Conservation (phyloP, 2,329 filamentous ascomycete species). For the Penicillium brasilianum region DNA sequence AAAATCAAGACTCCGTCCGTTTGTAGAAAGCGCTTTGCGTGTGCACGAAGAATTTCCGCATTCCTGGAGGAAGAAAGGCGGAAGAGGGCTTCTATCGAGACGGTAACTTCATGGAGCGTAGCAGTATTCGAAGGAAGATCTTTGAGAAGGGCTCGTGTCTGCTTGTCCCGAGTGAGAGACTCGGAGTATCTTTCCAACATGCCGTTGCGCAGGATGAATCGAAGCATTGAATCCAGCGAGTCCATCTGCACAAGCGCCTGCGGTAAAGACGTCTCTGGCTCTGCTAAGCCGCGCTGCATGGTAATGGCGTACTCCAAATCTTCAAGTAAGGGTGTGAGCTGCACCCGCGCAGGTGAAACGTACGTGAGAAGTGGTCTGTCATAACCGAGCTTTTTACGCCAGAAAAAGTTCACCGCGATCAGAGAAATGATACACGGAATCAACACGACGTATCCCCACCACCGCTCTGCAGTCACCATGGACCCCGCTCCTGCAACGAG, state of each 20-base stretch:
- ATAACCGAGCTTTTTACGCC: constrained; percentile 56
- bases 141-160: constrained; percentile 13
- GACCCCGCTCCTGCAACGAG: constrained; percentile 57
- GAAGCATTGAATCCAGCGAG: constrained; percentile 30
- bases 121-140: neutral
- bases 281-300: constrained; percentile 26
- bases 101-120: constrained; percentile 16
- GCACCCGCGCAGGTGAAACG: constrained; percentile 12
- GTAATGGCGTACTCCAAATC: constrained; percentile 36
- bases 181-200: constrained; percentile 38
- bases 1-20: constrained; percentile 24
- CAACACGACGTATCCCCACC: constrained; percentile 60
- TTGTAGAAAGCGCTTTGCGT: constrained; percentile 23
- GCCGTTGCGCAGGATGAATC: constrained; percentile 32
- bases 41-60: constrained; percentile 7
- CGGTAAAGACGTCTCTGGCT: constrained; percentile 13
- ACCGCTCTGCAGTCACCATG: constrained; percentile 56
- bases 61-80: constrained; percentile 8
- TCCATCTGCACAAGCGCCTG: constrained; percentile 12
- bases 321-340: constrained; percentile 31
- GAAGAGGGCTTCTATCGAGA: constrained; percentile 23
- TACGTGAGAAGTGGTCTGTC: constrained; percentile 41
- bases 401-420: constrained; percentile 56
- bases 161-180: constrained; percentile 29
- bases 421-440: constrained; percentile 56